A percentile compares a stretch with the other conserved stretches of the same genome.
Conservation (phyloP, 257 asterid species). For the Lavandula angustifolia region DNA sequence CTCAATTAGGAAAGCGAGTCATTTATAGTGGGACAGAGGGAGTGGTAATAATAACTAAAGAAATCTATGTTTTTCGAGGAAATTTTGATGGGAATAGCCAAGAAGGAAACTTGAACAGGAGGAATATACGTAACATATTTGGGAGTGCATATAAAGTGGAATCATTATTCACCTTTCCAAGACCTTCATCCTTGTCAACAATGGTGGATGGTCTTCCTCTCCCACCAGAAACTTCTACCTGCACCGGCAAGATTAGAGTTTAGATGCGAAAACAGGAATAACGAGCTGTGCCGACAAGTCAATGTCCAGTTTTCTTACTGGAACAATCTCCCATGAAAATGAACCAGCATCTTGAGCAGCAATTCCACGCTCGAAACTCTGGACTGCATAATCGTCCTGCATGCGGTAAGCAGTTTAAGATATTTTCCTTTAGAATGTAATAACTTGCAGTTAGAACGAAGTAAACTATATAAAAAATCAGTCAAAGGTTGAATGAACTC, state of each 20-base stretch:
- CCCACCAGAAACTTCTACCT: conserved; percentile 99
- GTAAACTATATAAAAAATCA: too few relatives aligned
- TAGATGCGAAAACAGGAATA: conserved; percentile 20
- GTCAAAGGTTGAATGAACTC: too few relatives aligned
- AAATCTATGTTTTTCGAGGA: background rate
- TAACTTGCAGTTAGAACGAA: too few relatives aligned
- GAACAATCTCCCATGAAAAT: conserved; percentile 91
- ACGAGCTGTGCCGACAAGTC: conserved; percentile 19
- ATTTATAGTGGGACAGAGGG: too few relatives aligned
- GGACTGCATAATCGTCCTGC: conserved; percentile 88
- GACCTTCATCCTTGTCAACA: conserved; percentile 94
- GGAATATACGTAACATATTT: too few relatives aligned
- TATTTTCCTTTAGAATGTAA: too few relatives aligned
- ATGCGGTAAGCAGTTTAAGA: conserved; percentile 24
- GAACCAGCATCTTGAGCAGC: conserved; percentile 89
- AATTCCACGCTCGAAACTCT: conserved; percentile 96
- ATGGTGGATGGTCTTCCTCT: conserved; percentile 90
- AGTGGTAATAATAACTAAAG: background rate
- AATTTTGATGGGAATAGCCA: conserved; percentile 17
- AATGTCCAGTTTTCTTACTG: conserved; percentile 51
- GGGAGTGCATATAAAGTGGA: too few relatives aligned
- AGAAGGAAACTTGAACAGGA: too few relatives aligned
- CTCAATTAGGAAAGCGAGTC: too few relatives aligned
- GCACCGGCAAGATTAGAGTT: conserved; percentile 37
- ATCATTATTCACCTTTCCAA: conserved; percentile 71